Percentiles rank a stretch among this genome's conserved stretches.
Conservation (phyloP, 768 basidiomycete genomes). For the Crepidotus variabilis region DNA sequence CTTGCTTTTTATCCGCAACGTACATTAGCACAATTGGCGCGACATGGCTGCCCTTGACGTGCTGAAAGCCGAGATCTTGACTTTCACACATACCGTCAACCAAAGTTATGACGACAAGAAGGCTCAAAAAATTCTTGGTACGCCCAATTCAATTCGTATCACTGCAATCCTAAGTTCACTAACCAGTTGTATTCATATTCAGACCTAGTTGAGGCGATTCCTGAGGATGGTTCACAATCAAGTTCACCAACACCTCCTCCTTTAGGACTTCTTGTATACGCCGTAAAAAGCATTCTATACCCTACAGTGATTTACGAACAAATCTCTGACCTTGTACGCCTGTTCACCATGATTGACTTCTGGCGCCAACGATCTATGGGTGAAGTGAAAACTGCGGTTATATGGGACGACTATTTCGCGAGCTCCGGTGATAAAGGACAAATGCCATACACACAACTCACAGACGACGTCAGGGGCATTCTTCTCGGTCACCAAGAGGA, state of each 20-base stretch:
- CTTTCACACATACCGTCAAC: too few species aligned
- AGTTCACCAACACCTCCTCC: constrained; percentile 18
- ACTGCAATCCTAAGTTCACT: too few species aligned
- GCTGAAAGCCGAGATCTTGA: too few species aligned
- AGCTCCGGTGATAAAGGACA: constrained; percentile 1
- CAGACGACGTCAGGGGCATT: constrained; percentile 15
- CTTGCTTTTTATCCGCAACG: too few species aligned
- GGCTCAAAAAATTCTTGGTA: too few species aligned
- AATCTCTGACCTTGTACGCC: constrained; percentile 30
- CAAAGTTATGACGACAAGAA: too few species aligned
- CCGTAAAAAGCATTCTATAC: constrained; percentile 27
- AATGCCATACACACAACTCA: constrained; percentile 1
- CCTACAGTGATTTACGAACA: constrained; percentile 19
- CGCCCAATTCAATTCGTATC: too few species aligned
- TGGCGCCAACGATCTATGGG: constrained; percentile 25
- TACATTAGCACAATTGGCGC: too few species aligned
- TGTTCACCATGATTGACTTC: constrained; percentile 34
- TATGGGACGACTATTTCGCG: constrained; percentile 24
- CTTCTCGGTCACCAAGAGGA: constrained; percentile 15
- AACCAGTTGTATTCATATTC: neutral
- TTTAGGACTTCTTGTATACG: constrained; percentile 25
- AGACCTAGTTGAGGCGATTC: neutral
- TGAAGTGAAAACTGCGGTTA: constrained; percentile 22
- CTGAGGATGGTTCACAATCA: constrained; percentile 1
- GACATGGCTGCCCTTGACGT: too few species aligned